Evolutionary conservation across 2,329 filamentous ascomycete species (phyloP).

Genomic region (Colletotrichum sp.): DNA sequence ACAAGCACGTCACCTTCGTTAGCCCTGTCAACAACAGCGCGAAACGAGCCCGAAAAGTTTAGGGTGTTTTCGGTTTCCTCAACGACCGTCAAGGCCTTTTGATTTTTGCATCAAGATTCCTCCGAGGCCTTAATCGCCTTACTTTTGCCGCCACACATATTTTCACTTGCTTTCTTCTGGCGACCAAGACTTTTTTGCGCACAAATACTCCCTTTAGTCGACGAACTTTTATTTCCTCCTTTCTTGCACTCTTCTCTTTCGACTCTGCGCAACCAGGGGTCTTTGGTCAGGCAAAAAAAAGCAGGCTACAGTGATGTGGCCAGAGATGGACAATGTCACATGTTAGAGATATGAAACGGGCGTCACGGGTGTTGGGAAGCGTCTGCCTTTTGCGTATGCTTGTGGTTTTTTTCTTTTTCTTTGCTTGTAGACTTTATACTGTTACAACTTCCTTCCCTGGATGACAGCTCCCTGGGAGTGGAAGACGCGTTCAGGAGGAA

Average conservation of each 20-base stretch:
- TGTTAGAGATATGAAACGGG: slow-evolving; percentile 22
- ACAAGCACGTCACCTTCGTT: slow-evolving; percentile 62
- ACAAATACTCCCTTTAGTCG: slow-evolving; percentile 22
- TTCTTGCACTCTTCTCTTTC: slow-evolving; percentile 11
- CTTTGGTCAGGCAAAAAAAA: slow-evolving; percentile 14
- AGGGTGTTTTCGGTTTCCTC: not conserved
- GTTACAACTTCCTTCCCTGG: slow-evolving; percentile 17
- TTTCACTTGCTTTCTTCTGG: slow-evolving; percentile 23
- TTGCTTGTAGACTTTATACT: slow-evolving; percentile 21
- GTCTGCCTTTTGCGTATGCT: slow-evolving; percentile 16
- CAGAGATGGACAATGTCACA: slow-evolving; percentile 16
- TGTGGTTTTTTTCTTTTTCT: not conserved
- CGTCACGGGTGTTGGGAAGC: slow-evolving; percentile 21
- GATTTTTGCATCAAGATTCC: not conserved
- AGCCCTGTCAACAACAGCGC: slow-evolving; percentile 50
- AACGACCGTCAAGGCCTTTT: not conserved
- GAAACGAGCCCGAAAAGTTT: slow-evolving; percentile 29
- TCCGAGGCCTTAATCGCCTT: not conserved
- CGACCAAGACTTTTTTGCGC: slow-evolving; percentile 19
- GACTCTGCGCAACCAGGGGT: slow-evolving; percentile 15
- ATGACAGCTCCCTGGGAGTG: not conserved
- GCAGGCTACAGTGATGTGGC: slow-evolving; percentile 15
- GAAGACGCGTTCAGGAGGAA: slow-evolving; percentile 7
- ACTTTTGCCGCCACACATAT: not conserved
- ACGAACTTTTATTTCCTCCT: slow-evolving; percentile 13